Evolutionary conservation across 2,329 filamentous ascomycete species (phyloP), one percentile per base, ranked within the genome.

Genomic region (Penicillium olsonii): DNA sequence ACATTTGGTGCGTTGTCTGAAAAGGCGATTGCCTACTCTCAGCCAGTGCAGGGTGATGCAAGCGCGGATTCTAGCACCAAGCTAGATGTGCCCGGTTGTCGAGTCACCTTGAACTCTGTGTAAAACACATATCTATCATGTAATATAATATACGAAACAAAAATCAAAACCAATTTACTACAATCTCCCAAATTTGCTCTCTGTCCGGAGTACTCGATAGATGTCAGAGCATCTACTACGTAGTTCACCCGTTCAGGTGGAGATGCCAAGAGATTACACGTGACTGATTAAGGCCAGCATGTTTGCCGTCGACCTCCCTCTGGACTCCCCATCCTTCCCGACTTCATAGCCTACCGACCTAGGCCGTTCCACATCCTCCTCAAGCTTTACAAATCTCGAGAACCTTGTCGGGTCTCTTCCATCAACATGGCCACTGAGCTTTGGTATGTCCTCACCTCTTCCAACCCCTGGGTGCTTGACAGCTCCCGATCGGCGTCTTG

Each of bases 351-450:
- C 55, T 62, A 45, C 48, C 57, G 44, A 46, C 42, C 53, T 44
- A 51, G 48, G 52, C 53, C 42, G 45, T 42, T 42, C 46, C 42
- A 50, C 45, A 43, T 53, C 54, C 38, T 49, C 49, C 37, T 39
- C 46, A 45, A 62, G 55, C 53, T 62, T 48, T 26, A 43, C 44
- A 15, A 41, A 45, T 26, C 39, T 51, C 42, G 54, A 56, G 49
- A 51, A 50, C 45, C 49, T 52, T 34, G 35, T 43, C 43, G 54
- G 55, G 55, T 46, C 54, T 31, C 51, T 47, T 53, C 52, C 42
- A 47, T 58, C 79, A 87, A 77, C 69, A 92, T 94, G 88, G 76
- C 84, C 73, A 79, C 87, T 68, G 88, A 92, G 80, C 82, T 87
- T 73, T 94, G 89, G 89, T 94, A 82, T 78, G 87, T 84, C 70